Conservation (phyloP, 2,329 filamentous ascomycete genomes). For the Bimuria novae-zelandiae region DNA sequence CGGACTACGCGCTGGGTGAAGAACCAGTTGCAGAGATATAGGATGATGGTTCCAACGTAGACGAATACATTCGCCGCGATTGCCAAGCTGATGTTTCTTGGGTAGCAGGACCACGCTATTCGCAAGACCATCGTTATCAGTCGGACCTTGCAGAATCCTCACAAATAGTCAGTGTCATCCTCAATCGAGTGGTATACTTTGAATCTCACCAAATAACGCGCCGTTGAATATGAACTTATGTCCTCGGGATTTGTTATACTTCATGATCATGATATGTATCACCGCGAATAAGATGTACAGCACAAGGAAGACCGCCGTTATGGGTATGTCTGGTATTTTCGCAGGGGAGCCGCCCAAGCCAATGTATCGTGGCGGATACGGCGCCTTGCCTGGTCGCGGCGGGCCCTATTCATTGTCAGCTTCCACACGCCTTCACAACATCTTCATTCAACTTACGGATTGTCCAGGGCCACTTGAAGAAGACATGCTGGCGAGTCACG, state of each 20-base stretch:
- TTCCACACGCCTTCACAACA: neutral
- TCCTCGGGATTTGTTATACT: constrained; percentile 43
- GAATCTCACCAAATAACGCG: constrained; percentile 46
- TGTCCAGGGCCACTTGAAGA: constrained; percentile 14
- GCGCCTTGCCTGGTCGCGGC: constrained; percentile 23
- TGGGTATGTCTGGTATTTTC: constrained; percentile 47
- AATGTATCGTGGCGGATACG: constrained; percentile 34
- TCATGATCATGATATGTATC: constrained; percentile 49
- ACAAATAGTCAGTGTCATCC: constrained; percentile 4
- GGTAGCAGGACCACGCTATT: constrained; percentile 43
- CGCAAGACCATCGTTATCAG: constrained; percentile 50
- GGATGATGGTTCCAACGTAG: constrained; percentile 73
- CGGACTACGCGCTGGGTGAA: constrained; percentile 77
- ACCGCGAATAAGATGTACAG: constrained; percentile 49
- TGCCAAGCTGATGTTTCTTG: constrained; percentile 52
- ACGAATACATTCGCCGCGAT: constrained; percentile 71
- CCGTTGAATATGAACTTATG: constrained; percentile 53
- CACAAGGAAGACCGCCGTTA: constrained; percentile 47
- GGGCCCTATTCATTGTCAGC: constrained; percentile 17
- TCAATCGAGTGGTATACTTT: neutral
- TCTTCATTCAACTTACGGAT: constrained; percentile 15
- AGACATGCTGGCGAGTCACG: constrained; percentile 17
- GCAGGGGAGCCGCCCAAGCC: constrained; percentile 37
- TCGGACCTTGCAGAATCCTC: constrained; percentile 52
- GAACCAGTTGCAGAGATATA: constrained; percentile 79